These are phyloP conservation scores for Tubosaeta sp. DNA, from an alignment of 768 basidiomycete genomes.

Conservation along the genomic window DNA sequence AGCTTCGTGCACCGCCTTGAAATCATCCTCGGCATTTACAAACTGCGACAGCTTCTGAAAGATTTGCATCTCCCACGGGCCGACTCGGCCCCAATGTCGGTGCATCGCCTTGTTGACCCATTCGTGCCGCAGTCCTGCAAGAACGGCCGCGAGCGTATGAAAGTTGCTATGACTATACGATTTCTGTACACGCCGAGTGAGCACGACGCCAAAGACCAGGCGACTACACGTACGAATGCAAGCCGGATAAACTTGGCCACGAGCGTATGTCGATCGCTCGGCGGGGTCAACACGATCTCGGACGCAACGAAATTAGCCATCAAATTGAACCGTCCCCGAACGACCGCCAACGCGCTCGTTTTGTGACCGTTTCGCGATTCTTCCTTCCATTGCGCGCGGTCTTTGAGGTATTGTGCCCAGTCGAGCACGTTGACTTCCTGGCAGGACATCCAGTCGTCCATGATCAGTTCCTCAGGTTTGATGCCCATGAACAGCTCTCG, in stretches of 20 bases:
- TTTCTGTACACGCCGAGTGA: slow-evolving; percentile 48
- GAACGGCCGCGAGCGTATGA: slow-evolving; percentile 73
- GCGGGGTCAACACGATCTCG: slow-evolving; percentile 75
- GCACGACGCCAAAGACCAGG: background rate
- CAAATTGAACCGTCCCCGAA: slow-evolving; percentile 81
- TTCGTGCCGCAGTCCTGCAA: slow-evolving; percentile 67
- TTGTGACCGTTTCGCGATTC: slow-evolving; percentile 55
- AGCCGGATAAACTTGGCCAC: slow-evolving; percentile 80
- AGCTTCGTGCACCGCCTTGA: slow-evolving; percentile 66
- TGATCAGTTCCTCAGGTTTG: slow-evolving; percentile 85
- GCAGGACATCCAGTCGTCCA: slow-evolving; percentile 62
- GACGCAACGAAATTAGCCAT: slow-evolving; percentile 76
- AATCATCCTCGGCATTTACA: slow-evolving; percentile 60
- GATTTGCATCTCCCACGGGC: slow-evolving; percentile 67
- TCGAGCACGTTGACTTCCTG: slow-evolving; percentile 68
- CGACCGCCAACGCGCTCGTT: slow-evolving; percentile 66
- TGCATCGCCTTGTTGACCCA: slow-evolving; percentile 67
- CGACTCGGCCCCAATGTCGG: slow-evolving; percentile 62
- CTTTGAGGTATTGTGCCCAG: slow-evolving; percentile 80
- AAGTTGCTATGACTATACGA: slow-evolving; percentile 75
- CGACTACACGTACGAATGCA: slow-evolving; percentile 60
- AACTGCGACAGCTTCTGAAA: slow-evolving; percentile 69
- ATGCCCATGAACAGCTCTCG: slow-evolving; percentile 80
- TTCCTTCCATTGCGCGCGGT: slow-evolving; percentile 63
- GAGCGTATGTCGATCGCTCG: slow-evolving; percentile 57